These are phyloP conservation scores for Ilyonectria mors-panacis DNA, from an alignment of 2,329 filamentous ascomycete genomes.

Conservation along the genomic window DNA sequence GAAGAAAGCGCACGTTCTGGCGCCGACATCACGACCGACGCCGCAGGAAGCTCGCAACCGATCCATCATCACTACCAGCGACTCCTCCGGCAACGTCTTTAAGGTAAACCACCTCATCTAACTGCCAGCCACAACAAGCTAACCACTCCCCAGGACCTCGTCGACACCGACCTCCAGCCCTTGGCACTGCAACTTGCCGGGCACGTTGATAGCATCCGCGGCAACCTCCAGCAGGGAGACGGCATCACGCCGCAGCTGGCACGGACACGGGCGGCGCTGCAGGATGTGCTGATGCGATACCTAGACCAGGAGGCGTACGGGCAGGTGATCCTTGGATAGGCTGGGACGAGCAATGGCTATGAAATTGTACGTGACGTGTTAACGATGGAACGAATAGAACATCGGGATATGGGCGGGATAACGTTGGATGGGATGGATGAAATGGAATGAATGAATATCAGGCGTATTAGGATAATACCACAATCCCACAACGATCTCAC, in stretches of 20 bases:
- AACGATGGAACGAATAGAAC: conserved; percentile 7
- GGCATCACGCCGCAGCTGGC: conserved; percentile 65
- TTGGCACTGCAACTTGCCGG: conserved; percentile 65
- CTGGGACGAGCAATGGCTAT: conserved; percentile 23
- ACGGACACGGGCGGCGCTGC: conserved; percentile 64
- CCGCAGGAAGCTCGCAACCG: conserved; percentile 29
- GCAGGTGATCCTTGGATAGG: conserved; percentile 61
- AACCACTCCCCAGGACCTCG: conserved; percentile 50
- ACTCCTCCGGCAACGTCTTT: conserved; percentile 34
- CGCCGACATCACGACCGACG: conserved; percentile 52
- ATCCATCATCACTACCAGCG: conserved; percentile 27
- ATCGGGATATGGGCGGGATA: not conserved
- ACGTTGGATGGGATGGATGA: not conserved
- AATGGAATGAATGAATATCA: not conserved
- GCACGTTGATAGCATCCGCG: conserved; percentile 70
- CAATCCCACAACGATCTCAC: not conserved
- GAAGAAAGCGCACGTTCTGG: conserved; percentile 66
- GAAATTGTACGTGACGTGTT: not conserved
- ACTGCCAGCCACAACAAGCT: not conserved
- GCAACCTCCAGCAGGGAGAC: conserved; percentile 68
- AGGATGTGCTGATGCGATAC: conserved; percentile 62
- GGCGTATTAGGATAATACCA: not conserved
- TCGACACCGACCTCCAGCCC: conserved; percentile 60
- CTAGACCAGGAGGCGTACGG: conserved; percentile 64
- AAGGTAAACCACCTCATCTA: conserved; percentile 36